Evolutionary conservation across 2,329 filamentous ascomycete species (phyloP).

Genomic region (Clonostachys rosea): DNA sequence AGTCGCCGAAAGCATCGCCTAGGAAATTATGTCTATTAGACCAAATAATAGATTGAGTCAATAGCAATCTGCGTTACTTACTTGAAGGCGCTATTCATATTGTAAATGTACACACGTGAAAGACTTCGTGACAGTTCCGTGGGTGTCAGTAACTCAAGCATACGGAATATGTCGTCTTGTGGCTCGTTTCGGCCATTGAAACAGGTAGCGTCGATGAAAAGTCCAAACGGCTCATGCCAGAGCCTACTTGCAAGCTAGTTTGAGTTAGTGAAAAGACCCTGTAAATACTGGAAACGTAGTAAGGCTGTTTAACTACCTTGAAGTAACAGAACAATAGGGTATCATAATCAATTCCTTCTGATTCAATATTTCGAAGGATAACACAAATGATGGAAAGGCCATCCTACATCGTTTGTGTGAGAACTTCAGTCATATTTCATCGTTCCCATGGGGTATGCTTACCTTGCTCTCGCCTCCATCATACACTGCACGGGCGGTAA

Average conservation of each 20-base stretch:
- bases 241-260: conserved; percentile 61
- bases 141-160: conserved; percentile 57
- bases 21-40: neutral
- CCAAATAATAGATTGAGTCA: neutral
- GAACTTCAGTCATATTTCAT: neutral
- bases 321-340: conserved; percentile 64
- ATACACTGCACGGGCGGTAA: conserved; percentile 62
- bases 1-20: conserved; percentile 61
- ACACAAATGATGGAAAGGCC: conserved; percentile 65
- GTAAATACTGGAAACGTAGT: neutral
- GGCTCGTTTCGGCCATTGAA: conserved; percentile 65
- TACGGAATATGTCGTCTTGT: conserved; percentile 61
- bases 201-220: conserved; percentile 66
- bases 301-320: conserved; percentile 38
- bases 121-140: conserved; percentile 56
- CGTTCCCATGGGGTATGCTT: conserved; percentile 1
- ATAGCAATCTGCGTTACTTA: conserved; percentile 17
- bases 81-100: conserved; percentile 69
- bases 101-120: conserved; percentile 62
- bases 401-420: conserved; percentile 35
- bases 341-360: conserved; percentile 61
- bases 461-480: conserved; percentile 68
- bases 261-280: neutral
- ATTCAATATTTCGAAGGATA: conserved; percentile 63
- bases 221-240: conserved; percentile 65